A percentile compares a stretch with the other conserved stretches of the same genome.
phyloP scores from a whole-genome alignment of 768 basidiomycete genomes.

The Lactifluus pinguis region DNA sequence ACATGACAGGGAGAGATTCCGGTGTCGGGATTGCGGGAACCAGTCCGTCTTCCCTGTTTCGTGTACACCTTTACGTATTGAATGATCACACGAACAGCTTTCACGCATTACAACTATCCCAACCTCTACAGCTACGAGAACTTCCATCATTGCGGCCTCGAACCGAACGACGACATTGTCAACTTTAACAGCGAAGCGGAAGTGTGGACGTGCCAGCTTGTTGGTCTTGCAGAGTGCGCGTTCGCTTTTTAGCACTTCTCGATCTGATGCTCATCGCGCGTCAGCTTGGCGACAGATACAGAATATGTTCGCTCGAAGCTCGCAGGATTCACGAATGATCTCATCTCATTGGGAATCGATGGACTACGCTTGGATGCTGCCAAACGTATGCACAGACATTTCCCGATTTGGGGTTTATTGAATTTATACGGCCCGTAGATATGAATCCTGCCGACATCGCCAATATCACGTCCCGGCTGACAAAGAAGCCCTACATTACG shows the following conservation, averaged over 20 bases:
- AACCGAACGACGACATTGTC: constrained; percentile 42
- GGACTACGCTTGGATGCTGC: constrained; percentile 57
- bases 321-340: constrained; percentile 49
- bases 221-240: constrained; percentile 32
- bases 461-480: constrained; percentile 42
- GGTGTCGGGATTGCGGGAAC: constrained; percentile 26
- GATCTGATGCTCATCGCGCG: not conserved
- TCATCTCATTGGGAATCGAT: constrained; percentile 52
- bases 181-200: constrained; percentile 45
- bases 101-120: constrained; percentile 40
- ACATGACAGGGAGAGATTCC: constrained; percentile 46
- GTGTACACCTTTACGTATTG: not conserved
- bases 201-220: constrained; percentile 37
- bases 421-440: constrained; percentile 30
- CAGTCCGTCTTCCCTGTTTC: not conserved
- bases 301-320: constrained; percentile 48
- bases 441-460: constrained; percentile 44
- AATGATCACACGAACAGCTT: constrained; percentile 21
- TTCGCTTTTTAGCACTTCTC: not conserved
- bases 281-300: constrained; percentile 53
- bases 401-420: not conserved
- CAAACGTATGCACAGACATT: constrained; percentile 37
- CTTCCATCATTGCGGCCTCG: constrained; percentile 58
- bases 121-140: constrained; percentile 30
- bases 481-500: constrained; percentile 43